Conservation (phyloP, 768 basidiomycete species). For the Trametes sanguinea region DNA sequence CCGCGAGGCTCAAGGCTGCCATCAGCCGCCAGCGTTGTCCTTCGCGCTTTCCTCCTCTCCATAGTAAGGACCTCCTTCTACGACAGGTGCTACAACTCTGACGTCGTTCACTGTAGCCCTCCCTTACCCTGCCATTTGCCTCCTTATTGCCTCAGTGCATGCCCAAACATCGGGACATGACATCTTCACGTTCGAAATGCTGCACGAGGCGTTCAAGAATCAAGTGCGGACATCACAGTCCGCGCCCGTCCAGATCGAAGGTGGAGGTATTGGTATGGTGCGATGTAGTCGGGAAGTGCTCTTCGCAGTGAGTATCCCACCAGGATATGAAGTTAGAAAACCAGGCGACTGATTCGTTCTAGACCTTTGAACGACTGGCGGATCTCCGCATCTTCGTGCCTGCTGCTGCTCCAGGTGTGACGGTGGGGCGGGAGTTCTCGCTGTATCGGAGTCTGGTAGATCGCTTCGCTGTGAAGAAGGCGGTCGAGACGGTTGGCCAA, state of each 20-base stretch:
- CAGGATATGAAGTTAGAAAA: background rate
- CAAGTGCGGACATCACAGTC: constrained; percentile 71
- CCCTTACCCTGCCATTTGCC: constrained; percentile 76
- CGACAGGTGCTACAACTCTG: background rate
- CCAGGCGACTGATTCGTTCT: constrained; percentile 1
- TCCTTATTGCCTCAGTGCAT: constrained; percentile 86
- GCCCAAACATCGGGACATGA: constrained; percentile 74
- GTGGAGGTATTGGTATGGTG: constrained; percentile 75
- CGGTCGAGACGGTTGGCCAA: constrained; percentile 66
- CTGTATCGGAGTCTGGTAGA: constrained; percentile 71
- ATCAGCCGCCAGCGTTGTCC: constrained; percentile 60
- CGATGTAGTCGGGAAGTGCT: constrained; percentile 65
- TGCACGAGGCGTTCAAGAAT: constrained; percentile 75
- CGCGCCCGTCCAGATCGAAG: constrained; percentile 74
- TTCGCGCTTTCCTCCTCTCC: constrained; percentile 50
- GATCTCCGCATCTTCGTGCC: constrained; percentile 56
- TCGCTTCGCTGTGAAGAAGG: constrained; percentile 64
- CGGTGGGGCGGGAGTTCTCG: constrained; percentile 66
- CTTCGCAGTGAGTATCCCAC: constrained; percentile 53
- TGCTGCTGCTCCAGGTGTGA: constrained; percentile 48
- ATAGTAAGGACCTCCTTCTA: constrained; percentile 43
- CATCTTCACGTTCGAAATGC: constrained; percentile 88
- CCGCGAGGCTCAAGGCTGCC: constrained; percentile 40
- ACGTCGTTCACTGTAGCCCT: constrained; percentile 48
- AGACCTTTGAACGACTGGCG: constrained; percentile 81